phyloP scores from a whole-genome alignment of 176 grass and related monocot species.

The Typha latifolia region DNA sequence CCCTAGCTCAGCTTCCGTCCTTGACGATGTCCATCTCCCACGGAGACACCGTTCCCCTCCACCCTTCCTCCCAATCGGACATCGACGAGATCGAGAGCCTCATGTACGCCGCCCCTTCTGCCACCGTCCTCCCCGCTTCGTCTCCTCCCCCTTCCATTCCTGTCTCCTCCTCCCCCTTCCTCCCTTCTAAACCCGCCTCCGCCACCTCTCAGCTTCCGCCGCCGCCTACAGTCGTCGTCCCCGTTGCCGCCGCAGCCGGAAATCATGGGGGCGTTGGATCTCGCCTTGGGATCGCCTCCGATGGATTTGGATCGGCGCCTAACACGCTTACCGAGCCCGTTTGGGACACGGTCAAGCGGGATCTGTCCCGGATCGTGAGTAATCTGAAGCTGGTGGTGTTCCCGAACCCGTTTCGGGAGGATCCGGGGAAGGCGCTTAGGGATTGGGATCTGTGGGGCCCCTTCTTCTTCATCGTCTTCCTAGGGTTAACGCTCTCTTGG shows the following conservation, averaged over 20 bases:
- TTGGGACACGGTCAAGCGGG: slow-evolving; percentile 96
- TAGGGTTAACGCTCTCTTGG: slow-evolving; percentile 89
- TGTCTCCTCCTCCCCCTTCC: slow-evolving; percentile 40
- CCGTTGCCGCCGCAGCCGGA: not conserved
- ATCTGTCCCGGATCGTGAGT: slow-evolving; percentile 90
- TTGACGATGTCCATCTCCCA: slow-evolving; percentile 55
- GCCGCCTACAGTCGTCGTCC: slow-evolving; percentile 25
- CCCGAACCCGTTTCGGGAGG: slow-evolving; percentile 91
- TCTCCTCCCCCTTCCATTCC: slow-evolving; percentile 83
- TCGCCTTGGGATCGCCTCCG: slow-evolving; percentile 24
- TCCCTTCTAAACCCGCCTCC: slow-evolving; percentile 44
- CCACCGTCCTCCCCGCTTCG: slow-evolving; percentile 70
- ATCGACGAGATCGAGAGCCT: slow-evolving; percentile 99
- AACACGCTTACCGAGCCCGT: slow-evolving; percentile 97
- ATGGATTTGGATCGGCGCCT: slow-evolving; percentile 56
- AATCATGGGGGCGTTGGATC: not conserved
- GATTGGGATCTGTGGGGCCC: slow-evolving; percentile 98
- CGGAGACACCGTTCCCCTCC: slow-evolving; percentile 86
- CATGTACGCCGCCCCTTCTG: slow-evolving; percentile 60
- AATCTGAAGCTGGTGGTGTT: slow-evolving; percentile 99
- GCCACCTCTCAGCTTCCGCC: slow-evolving; percentile 23
- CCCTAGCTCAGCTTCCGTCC: not conserved
- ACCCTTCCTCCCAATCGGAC: slow-evolving; percentile 93
- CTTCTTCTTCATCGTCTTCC: slow-evolving; percentile 99
- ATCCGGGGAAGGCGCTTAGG: slow-evolving; percentile 92